Evolutionary conservation across 2,329 filamentous ascomycete species (phyloP).

Genomic region (Venturia carpophila): DNA sequence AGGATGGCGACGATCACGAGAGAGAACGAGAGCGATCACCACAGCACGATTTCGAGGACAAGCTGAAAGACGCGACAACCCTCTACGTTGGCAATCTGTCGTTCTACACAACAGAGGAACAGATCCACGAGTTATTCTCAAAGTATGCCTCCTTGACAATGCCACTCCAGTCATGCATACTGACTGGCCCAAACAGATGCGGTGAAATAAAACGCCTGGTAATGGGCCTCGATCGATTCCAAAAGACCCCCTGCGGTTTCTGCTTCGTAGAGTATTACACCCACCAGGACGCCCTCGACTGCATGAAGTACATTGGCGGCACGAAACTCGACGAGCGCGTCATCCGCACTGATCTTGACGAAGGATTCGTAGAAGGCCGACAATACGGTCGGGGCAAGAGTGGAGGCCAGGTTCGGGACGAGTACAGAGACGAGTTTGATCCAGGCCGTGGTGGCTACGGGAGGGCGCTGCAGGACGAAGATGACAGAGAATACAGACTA

Average conservation of each 20-base stretch:
- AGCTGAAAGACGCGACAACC: slow-evolving; percentile 74
- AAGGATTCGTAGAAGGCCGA: slow-evolving; percentile 89
- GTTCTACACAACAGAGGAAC: slow-evolving; percentile 98
- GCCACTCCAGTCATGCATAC: neutral
- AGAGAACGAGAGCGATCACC: slow-evolving; percentile 30
- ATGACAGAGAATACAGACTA: slow-evolving; percentile 11
- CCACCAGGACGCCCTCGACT: slow-evolving; percentile 93
- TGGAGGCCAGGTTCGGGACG: slow-evolving; percentile 92
- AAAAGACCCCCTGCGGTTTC: slow-evolving; percentile 97
- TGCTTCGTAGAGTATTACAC: slow-evolving; percentile 99
- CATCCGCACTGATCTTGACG: slow-evolving; percentile 90
- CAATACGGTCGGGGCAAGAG: slow-evolving; percentile 94
- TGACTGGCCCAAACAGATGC: slow-evolving; percentile 41
- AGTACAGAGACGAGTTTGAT: slow-evolving; percentile 95
- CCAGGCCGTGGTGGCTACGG: slow-evolving; percentile 88
- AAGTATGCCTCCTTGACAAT: slow-evolving; percentile 47
- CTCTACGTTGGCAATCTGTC: slow-evolving; percentile 98
- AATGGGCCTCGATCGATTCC: slow-evolving; percentile 95
- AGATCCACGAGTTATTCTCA: slow-evolving; percentile 93
- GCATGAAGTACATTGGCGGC: slow-evolving; percentile 96
- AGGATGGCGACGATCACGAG: slow-evolving; percentile 51
- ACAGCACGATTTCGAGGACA: slow-evolving; percentile 60
- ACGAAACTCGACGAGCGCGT: slow-evolving; percentile 97
- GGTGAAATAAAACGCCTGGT: slow-evolving; percentile 97
- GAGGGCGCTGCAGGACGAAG: slow-evolving; percentile 33